These are phyloP conservation scores for Curvularia eragrostidis DNA, from an alignment of 2,329 filamentous ascomycete species.

Conservation along the genomic window DNA sequence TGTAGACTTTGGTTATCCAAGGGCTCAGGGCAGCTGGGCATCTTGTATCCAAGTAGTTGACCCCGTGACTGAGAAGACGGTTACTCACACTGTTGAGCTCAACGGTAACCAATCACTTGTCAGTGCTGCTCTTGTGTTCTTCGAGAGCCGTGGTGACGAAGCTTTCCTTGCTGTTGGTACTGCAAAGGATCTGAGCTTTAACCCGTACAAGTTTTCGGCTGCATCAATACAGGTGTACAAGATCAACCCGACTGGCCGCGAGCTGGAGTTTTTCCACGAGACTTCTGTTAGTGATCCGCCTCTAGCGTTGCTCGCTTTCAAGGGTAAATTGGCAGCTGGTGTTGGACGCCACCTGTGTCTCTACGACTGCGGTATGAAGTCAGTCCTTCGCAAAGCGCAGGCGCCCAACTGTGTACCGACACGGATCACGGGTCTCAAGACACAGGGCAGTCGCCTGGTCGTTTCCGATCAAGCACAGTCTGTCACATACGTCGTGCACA, in stretches of 20 bases:
- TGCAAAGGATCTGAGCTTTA: slow-evolving; percentile 85
- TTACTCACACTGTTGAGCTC: slow-evolving; percentile 80
- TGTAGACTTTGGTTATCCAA: slow-evolving; percentile 87
- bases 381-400: slow-evolving; percentile 90
- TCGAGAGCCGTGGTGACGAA: slow-evolving; percentile 82
- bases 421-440: slow-evolving; percentile 86
- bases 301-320: slow-evolving; percentile 88
- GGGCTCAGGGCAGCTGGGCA: slow-evolving; percentile 85
- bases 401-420: slow-evolving; percentile 74
- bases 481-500: slow-evolving; percentile 91
- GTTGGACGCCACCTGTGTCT: slow-evolving; percentile 82
- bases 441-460: slow-evolving; percentile 88
- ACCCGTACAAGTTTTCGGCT: slow-evolving; percentile 71
- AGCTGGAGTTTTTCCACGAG: slow-evolving; percentile 94
- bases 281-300: slow-evolving; percentile 91
- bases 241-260: slow-evolving; percentile 83
- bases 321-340: slow-evolving; percentile 86
- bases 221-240: slow-evolving; percentile 94
- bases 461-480: slow-evolving; percentile 93
- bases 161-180: slow-evolving; percentile 93
- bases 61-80: slow-evolving; percentile 71
- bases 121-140: slow-evolving; percentile 82
- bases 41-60: slow-evolving; percentile 95
- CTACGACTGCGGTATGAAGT: slow-evolving; percentile 92
- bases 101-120: slow-evolving; percentile 91